Conservation (phyloP, 148 eudicot species). For the Amaranthus palmeri region DNA sequence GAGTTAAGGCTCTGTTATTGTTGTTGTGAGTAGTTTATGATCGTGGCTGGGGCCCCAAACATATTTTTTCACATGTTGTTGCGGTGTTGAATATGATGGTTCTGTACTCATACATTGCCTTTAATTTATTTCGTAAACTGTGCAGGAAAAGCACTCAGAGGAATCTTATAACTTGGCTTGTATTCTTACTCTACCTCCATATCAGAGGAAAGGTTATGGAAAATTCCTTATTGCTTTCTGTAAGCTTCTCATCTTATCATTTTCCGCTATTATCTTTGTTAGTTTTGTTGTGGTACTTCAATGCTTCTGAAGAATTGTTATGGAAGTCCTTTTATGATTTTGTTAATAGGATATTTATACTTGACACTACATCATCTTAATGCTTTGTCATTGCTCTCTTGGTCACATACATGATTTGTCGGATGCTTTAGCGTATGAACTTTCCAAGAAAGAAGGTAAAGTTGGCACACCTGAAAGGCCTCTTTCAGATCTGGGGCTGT, state of each 20-base stretch:
- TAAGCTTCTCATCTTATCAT: slow-evolving; percentile 34
- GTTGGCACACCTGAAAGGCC: slow-evolving; percentile 99
- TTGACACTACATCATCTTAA: neutral
- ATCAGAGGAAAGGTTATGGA: slow-evolving; percentile 97
- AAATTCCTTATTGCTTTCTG: slow-evolving; percentile 94
- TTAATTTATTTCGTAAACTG: slow-evolving; percentile 12
- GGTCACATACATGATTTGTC: neutral
- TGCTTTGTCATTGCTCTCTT: neutral
- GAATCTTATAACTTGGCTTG: slow-evolving; percentile 96
- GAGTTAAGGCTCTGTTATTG: neutral
- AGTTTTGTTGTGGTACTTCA: neutral
- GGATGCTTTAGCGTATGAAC: slow-evolving; percentile 75
- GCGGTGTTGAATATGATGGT: neutral
- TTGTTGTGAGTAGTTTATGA: neutral
- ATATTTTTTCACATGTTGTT: neutral
- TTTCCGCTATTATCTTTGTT: neutral
- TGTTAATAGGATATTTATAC: neutral
- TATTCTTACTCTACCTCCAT: slow-evolving; percentile 94
- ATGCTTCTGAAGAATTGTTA: neutral
- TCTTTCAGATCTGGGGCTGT: slow-evolving; percentile 86
- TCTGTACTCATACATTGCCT: neutral
- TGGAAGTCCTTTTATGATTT: neutral
- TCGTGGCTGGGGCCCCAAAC: neutral
- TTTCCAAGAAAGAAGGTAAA: slow-evolving; percentile 93
- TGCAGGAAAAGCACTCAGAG: slow-evolving; percentile 96